Conservation (phyloP, 768 basidiomycete species). For the Candolleomyces efflorescens region DNA sequence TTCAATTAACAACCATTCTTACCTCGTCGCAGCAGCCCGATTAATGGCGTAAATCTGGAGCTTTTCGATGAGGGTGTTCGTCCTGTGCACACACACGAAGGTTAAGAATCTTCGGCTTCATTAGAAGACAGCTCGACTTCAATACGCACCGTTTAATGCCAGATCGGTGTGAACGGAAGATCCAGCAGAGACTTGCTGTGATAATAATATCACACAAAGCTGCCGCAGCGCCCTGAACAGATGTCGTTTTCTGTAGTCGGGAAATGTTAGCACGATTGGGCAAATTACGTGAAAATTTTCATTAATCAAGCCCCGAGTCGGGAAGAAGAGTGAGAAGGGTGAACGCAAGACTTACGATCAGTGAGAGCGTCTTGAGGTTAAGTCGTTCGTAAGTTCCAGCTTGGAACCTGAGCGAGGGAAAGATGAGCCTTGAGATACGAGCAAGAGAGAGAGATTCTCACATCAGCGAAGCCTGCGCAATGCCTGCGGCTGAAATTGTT, state of each 20-base stretch:
- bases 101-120: not conserved
- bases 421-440: not conserved
- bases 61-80: slow-evolving; percentile 7
- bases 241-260: slow-evolving; percentile 2
- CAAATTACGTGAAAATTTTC: not conserved
- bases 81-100: not conserved
- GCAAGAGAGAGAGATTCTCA: not conserved
- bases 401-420: not conserved
- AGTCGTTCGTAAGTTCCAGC: not conserved
- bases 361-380: not conserved
- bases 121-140: not conserved
- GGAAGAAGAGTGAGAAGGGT: too few species aligned
- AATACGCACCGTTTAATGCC: slow-evolving; percentile 1
- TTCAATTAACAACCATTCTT: not conserved
- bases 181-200: slow-evolving; percentile 5
- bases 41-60: slow-evolving; percentile 7
- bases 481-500: not conserved
- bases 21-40: slow-evolving; percentile 5
- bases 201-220: slow-evolving; percentile 9
- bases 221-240: slow-evolving; percentile 6
- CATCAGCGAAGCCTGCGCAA: not conserved
- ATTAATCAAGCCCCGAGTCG: not conserved
- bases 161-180: slow-evolving; percentile 6
- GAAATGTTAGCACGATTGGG: not conserved
- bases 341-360: not conserved